A percentile compares a stretch with the other conserved stretches of the same genome.
phyloP scores from a whole-genome alignment of 2,329 filamentous ascomycete species.

The Ploettnerulaceae sp. region DNA sequence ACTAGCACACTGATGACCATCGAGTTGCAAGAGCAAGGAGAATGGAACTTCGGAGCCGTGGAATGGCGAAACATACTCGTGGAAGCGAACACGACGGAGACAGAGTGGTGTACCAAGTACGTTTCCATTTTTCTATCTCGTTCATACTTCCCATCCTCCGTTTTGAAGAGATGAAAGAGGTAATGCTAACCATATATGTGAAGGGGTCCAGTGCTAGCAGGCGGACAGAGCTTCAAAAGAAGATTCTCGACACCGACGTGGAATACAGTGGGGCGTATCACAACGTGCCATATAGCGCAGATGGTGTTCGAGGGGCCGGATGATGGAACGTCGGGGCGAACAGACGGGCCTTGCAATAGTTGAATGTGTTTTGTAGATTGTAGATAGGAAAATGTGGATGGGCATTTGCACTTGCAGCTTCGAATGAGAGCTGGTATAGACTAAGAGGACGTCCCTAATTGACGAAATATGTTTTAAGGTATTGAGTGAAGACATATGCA shows the following conservation, averaged over 20 bases:
- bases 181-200: neutral
- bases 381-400: neutral
- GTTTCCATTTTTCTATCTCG: neutral
- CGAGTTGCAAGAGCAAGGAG: conserved; percentile 17
- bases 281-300: conserved; percentile 18
- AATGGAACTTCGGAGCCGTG: conserved; percentile 21
- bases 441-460: too few relatives aligned
- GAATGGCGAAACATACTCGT: conserved; percentile 21
- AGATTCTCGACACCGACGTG: conserved; percentile 4
- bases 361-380: too few relatives aligned
- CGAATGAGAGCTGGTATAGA: too few relatives aligned
- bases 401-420: too few relatives aligned
- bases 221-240: conserved; percentile 1
- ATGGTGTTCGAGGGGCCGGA: conserved; percentile 7
- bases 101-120: conserved; percentile 15
- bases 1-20: conserved; percentile 12
- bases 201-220: conserved; percentile 2
- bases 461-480: too few relatives aligned
- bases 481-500: too few relatives aligned
- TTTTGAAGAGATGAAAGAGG: too few relatives aligned
- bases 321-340: too few relatives aligned
- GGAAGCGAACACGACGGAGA: conserved; percentile 17
- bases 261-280: conserved; percentile 6
- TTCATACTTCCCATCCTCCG: neutral
- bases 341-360: too few relatives aligned